phyloP scores from a whole-genome alignment of 73 alveolate species.

The Paramecium sonneborni region DNA sequence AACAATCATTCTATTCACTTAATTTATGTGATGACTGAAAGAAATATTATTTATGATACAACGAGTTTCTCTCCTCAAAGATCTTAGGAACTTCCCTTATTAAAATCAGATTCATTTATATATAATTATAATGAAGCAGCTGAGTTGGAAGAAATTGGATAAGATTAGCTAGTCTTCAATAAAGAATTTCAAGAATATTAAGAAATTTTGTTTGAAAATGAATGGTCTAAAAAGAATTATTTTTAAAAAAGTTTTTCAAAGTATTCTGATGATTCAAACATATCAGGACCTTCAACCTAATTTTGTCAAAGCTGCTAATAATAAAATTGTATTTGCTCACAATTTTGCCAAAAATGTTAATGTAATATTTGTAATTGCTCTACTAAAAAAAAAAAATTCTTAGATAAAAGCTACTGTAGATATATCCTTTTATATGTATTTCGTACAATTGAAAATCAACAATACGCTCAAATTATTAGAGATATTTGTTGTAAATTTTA shows the following conservation, averaged over 20 bases:
- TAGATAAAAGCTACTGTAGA: conserved; percentile 20
- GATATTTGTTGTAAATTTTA: not conserved
- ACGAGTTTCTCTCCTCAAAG: not conserved
- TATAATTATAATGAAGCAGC: not conserved
- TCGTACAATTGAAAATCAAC: conserved; percentile 7
- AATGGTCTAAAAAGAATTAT: not conserved
- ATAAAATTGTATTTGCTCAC: not conserved
- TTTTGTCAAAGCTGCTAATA: not conserved
- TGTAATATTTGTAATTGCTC: not conserved
- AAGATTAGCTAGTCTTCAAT: not conserved
- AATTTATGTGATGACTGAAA: not conserved
- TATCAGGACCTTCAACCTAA: too few species aligned
- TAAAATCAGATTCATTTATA: not conserved
- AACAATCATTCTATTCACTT: not conserved
- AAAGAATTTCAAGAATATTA: not conserved
- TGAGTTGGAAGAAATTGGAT: not conserved
- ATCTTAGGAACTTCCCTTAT: not conserved
- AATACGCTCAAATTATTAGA: not conserved
- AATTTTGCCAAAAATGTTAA: not conserved
- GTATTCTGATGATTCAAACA: not conserved
- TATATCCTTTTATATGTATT: not conserved
- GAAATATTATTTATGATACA: not conserved
- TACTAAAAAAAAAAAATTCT: not conserved
- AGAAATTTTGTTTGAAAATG: not conserved
- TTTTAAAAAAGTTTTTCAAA: not conserved